Percentiles rank a stretch among this genome's conserved stretches.
Conservation (phyloP, 83 land plant species). For the Isoetes engelmannii region DNA sequence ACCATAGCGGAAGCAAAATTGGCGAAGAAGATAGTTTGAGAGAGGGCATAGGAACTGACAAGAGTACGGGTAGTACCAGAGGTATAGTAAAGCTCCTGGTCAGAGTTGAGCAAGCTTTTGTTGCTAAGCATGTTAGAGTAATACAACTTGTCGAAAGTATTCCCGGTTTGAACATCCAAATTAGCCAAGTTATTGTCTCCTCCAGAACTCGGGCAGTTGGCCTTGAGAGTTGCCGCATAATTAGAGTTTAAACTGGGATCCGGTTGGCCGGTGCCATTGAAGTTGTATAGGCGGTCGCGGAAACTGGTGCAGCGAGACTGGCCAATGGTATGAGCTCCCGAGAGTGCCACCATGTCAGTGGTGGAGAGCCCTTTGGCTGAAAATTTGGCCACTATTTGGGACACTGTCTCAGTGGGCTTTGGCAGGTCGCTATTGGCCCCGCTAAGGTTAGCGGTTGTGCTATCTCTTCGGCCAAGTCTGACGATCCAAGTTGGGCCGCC, state of each 20-base stretch:
- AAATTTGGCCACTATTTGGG: slow-evolving; percentile 1
- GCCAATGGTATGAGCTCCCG: slow-evolving; percentile 43
- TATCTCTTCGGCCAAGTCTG: background rate
- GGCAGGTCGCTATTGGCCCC: background rate
- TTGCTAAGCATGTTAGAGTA: slow-evolving; percentile 20
- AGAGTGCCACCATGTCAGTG: background rate
- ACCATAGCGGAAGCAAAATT: slow-evolving; percentile 28
- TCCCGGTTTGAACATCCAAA: background rate
- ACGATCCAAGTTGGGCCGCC: background rate
- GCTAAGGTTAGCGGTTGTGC: background rate
- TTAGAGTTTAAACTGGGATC: slow-evolving; percentile 29
- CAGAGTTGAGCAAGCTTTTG: slow-evolving; percentile 29
- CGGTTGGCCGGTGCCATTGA: slow-evolving; percentile 22
- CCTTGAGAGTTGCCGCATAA: slow-evolving; percentile 10
- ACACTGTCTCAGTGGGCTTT: background rate
- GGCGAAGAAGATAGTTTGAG: background rate
- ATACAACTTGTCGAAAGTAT: slow-evolving; percentile 21
- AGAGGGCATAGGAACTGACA: slow-evolving; percentile 3
- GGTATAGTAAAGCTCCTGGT: slow-evolving; percentile 24
- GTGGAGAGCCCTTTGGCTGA: background rate
- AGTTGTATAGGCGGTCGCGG: slow-evolving; percentile 34
- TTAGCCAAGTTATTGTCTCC: background rate
- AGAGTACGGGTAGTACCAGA: slow-evolving; percentile 12
- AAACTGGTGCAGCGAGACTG: slow-evolving; percentile 38
- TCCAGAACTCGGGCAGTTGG: slow-evolving; percentile 18